Base-by-base conservation (phyloP, 2,329 filamentous ascomycete species). In the Talaromyces islandicus region DNA sequence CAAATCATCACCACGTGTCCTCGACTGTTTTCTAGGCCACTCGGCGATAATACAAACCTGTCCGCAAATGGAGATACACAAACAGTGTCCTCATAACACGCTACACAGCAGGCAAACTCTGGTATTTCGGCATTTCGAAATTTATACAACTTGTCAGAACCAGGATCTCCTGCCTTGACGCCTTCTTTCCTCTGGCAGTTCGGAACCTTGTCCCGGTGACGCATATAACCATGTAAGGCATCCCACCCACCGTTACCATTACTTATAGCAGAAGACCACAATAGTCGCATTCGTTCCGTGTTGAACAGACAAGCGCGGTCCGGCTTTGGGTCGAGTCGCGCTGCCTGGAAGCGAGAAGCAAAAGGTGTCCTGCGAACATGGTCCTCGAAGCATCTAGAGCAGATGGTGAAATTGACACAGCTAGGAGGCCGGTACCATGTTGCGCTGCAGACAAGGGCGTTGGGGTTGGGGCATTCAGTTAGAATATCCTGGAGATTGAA, bases 101-200 rank as follows among this genome's bases (percentile, higher is more conserved):
- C 58, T 46, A 56, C 32, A 38, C 58, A 60, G 54, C 58, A 60
- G 7, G 53, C 58, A 17, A 60, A 60, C 2, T 54, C 58, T 4
- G 51, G 32, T 14, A 60, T 57, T 53, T 60, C 58, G 14, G 25
- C 25, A 48, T 60, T 57, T 21, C 27, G 24, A 9, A 55, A 30
- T 30, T 48, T 53, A 38, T 60, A 57, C 58, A 54, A 60, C 19
- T 48, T 35, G 24, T 60, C 35, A 38, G 35, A 60, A 30, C 46
- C 43, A 50, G n/a, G n/a, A 6, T 25, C 53, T 12, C 4, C 56
- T 1, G 58, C 35, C 4, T 43, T 14, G 46, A 56, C 21, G 51
- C 9, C 32, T 4, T n/a, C 10, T 53, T 12, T 17, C 46, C 24
- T 12, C 7, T 35, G n/a, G n/a, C 58, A 60, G 48, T 57, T 56